Percentiles rank a stretch among this genome's conserved stretches.
Conservation (phyloP, 1,139 yeast species). For the Magnusiomyces ingens region DNA sequence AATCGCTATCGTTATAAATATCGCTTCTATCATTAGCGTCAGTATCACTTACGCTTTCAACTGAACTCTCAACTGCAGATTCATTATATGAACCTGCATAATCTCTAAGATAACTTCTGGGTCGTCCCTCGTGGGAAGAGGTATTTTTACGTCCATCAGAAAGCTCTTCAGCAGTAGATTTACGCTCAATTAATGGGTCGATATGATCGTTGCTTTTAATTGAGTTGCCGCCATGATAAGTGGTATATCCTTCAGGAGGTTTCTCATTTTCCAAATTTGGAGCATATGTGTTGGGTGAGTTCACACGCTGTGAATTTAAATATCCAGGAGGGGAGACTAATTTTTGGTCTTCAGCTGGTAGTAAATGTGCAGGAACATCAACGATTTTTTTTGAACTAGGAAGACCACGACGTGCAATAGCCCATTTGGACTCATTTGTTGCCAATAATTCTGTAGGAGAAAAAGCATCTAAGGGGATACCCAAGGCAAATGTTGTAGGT, state of each 20-base stretch:
- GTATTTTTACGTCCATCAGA: no score
- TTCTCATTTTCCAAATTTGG: neutral
- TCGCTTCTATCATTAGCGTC: conserved; percentile 4
- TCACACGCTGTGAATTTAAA: neutral
- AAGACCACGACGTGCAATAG: conserved; percentile 10
- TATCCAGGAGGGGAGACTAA: neutral
- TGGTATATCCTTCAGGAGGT: no score
- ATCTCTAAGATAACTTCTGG: no score
- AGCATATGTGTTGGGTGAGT: neutral
- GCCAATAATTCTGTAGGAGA: conserved; percentile 16
- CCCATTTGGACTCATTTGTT: conserved; percentile 14
- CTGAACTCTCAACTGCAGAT: no score
- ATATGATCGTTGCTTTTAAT: no score
- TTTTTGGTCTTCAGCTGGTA: conserved; percentile 4
- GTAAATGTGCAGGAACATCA: neutral
- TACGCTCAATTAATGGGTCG: no score
- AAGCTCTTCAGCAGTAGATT: no score
- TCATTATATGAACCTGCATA: no score
- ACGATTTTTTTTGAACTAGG: conserved; percentile 10
- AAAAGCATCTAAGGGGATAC: conserved; percentile 25
- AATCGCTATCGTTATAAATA: conserved; percentile 1
- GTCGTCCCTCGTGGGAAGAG: no score
- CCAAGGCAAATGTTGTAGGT: conserved; percentile 12
- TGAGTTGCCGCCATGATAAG: no score
- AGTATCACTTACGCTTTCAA: no score